A percentile compares a stretch with the other conserved stretches of the same genome.
Conservation (phyloP, 1,139 yeast species). For the Candida tropicalis region DNA sequence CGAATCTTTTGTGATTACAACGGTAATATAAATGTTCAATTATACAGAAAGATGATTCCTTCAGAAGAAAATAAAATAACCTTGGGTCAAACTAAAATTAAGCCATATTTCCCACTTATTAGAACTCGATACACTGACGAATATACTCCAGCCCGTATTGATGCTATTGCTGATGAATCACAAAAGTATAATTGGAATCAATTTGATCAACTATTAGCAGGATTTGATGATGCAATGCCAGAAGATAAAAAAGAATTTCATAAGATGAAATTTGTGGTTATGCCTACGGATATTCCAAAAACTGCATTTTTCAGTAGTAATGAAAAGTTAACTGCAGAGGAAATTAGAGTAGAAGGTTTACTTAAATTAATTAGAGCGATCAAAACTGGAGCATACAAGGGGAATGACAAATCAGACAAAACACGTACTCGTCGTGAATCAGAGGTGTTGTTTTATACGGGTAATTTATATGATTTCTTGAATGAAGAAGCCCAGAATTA, state of each 20-base stretch:
- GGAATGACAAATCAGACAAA: slow-evolving; percentile 42
- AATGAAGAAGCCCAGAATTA: slow-evolving; percentile 34
- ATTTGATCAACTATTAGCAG: slow-evolving; percentile 87
- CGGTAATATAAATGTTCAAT: slow-evolving; percentile 74
- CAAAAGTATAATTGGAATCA: slow-evolving; percentile 83
- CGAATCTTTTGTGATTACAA: slow-evolving; percentile 72
- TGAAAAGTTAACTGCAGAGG: slow-evolving; percentile 77
- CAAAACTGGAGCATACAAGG: slow-evolving; percentile 56
- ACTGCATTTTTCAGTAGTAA: slow-evolving; percentile 53
- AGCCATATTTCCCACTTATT: slow-evolving; percentile 55
- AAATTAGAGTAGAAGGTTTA: slow-evolving; percentile 84
- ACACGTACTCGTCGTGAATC: slow-evolving; percentile 57
- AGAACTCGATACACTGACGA: slow-evolving; percentile 77
- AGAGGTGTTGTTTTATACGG: slow-evolving; percentile 86
- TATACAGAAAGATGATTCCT: slow-evolving; percentile 47
- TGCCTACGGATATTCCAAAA: slow-evolving; percentile 73
- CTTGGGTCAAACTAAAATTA: slow-evolving; percentile 20
- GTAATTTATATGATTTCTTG: slow-evolving; percentile 72
- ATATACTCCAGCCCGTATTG: slow-evolving; percentile 61
- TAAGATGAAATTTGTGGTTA: slow-evolving; percentile 77
- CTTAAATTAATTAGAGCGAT: slow-evolving; percentile 69
- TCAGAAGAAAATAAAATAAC: slow-evolving; percentile 27
- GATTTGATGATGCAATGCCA: slow-evolving; percentile 73
- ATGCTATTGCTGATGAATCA: slow-evolving; percentile 55
- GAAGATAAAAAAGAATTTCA: slow-evolving; percentile 60